Conservation (phyloP, 495 filamentous ascomycete genomes). For the Sporormia fimetaria region DNA sequence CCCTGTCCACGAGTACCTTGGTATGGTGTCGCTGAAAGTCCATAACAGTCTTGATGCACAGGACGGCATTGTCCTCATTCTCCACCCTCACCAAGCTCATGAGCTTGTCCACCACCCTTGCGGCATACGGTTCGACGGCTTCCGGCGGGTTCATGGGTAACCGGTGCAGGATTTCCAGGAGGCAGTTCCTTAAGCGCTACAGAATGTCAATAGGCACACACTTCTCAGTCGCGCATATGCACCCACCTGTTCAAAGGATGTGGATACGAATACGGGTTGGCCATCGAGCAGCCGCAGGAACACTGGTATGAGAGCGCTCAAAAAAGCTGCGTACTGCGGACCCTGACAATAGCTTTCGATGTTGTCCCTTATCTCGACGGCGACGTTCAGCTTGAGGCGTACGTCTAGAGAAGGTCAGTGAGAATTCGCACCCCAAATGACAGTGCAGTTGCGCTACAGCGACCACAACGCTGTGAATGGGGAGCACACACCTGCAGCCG, state of each 20-base stretch:
- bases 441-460: not conserved
- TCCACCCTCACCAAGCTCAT: slow-evolving; percentile 80
- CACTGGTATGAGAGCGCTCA: slow-evolving; percentile 79
- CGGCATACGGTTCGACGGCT: slow-evolving; percentile 72
- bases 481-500: too few species aligned
- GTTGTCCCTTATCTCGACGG: slow-evolving; percentile 70
- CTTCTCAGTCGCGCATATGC: not conserved
- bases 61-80: slow-evolving; percentile 95
- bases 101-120: slow-evolving; percentile 73
- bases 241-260: slow-evolving; percentile 67
- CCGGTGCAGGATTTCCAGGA: slow-evolving; percentile 89
- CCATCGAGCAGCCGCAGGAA: slow-evolving; percentile 76
- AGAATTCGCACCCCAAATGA: not conserved
- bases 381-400: slow-evolving; percentile 62
- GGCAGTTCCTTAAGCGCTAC: slow-evolving; percentile 79
- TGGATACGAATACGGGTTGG: slow-evolving; percentile 81
- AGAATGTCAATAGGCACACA: too few species aligned
- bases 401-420: slow-evolving; percentile 46
- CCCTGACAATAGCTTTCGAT: slow-evolving; percentile 62
- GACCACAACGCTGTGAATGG: too few species aligned
- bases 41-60: slow-evolving; percentile 97
- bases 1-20: slow-evolving; percentile 63
- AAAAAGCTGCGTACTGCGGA: slow-evolving; percentile 59
- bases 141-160: slow-evolving; percentile 73
- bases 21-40: slow-evolving; percentile 88